Base-by-base conservation (phyloP, 306 rosid genomes). In the Alnus glutinosa region DNA sequence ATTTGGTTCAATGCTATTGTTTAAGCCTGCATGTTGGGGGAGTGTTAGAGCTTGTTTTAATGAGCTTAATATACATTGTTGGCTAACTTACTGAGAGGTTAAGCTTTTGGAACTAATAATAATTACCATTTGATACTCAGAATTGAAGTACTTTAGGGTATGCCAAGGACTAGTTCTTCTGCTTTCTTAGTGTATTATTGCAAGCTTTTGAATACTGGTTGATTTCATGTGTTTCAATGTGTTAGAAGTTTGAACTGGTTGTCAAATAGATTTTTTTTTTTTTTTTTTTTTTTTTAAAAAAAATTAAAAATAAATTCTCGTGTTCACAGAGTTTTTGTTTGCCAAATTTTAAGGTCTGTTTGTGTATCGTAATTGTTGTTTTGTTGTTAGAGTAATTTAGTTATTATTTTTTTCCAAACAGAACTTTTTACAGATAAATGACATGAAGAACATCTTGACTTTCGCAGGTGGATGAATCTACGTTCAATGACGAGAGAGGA, bases 401-500 rank as follows among this genome's bases (percentile, higher is more conserved):
- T 39, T 42, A 9, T 16, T 15, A 14, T 19, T 47, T 68, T 68
- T 42, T 42, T 42, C 42, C 14, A 1, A 7, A 30, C 5, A 8
- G 3, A 42, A 2, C 16, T 23, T 46, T 68, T 19, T 37, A 36
- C 13, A 49, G 48, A 63, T 42, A n/a, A 14, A 47, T 83, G 68
- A 67, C 67, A 34, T 72, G 68, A 80, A 71, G 50, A 58, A 75
- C 67, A 13, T 66, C 64, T 77, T 79, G 79, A 77, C 54, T 83
- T 87, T 89, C 78, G 61, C 89, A 94, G 98, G 93, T 92, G 72
- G 89, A 88, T 88, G 92, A 89, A 79, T 89, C 89, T 81, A 87
- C 86, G 34, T 87, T 83, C 84, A 80, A 59, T 63, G 97, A 88
- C 57, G 94, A 91, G 48, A 87, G 89, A 83, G 90, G 94, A 84